Base-by-base conservation (phyloP, 2,329 filamentous ascomycete genomes). In the Stagonosporopsis vannaccii region DNA sequence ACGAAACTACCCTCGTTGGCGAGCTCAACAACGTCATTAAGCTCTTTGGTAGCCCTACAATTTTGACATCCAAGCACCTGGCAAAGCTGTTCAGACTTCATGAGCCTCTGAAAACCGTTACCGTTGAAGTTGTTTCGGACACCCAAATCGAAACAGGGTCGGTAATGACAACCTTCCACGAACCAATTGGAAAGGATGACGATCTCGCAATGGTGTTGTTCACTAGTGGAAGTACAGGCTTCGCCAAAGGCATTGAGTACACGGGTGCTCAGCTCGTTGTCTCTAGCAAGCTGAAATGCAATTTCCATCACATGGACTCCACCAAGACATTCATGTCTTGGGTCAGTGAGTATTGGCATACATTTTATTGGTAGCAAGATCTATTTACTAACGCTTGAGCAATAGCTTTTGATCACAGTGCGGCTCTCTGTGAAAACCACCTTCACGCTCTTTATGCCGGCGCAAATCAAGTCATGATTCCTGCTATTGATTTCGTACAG, bases 221-320 rank as follows among this genome's bases (percentile, higher is more conserved):
- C 4, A 85, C 83, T 1, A 85, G 82, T 1, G 83, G 83, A 3
- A 81, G 78, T 59, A 82, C 80, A 17, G 82, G 82, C 2, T 77
- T 79, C 46, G 72, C 80, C 4, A 85, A 85, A 63, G 82, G 81
- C 0, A 83, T 85, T 0, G 60, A 57, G 1, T 70, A 84, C 1
- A 74, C 67, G 0, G 78, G 83, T 51, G 46, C 56, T 0, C 81
- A 84, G 62, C 60, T 84, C 0, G 40, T 82, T 0, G 61, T 75
- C 1, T 72, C 81, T 0, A 53, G 81, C 7, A 48, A 1, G 80
- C 79, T 19, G 84, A 84, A 61, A 2, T 37, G 54, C n/a, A 30
- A 25, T 13, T 59, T 43, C 35, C 44, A 26, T 40, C 25, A 23
- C 22, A 60, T 25, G 46, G 45, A 50, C 23, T 55, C 51, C 3